A percentile compares a stretch with the other conserved stretches of the same genome.
Conservation (phyloP, 2,329 filamentous ascomycete species). For the Dactylellina leptospora region DNA sequence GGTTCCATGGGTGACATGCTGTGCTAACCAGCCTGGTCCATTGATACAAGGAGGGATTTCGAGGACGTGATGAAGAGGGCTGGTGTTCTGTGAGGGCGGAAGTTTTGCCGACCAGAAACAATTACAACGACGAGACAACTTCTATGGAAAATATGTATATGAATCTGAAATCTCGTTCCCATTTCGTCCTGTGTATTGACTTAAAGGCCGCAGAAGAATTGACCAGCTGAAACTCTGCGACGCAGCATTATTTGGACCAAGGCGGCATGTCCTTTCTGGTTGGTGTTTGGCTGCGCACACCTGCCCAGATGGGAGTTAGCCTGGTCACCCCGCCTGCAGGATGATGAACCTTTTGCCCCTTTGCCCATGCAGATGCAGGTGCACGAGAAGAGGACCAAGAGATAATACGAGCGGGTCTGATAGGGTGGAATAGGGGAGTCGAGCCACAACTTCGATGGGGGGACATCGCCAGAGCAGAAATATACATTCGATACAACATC, state of each 20-base stretch:
- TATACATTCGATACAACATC: neutral
- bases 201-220: neutral
- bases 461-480: constrained; percentile 25
- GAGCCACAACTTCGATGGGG: constrained; percentile 11
- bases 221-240: neutral
- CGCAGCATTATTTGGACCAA: neutral
- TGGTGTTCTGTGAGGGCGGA: constrained; percentile 73
- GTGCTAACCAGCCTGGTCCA: neutral
- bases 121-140: neutral
- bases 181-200: constrained; percentile 1
- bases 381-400: neutral
- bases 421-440: constrained; percentile 37
- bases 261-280: neutral
- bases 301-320: constrained; percentile 46
- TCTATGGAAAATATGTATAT: neutral
- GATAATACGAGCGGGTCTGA: constrained; percentile 22
- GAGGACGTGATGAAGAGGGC: constrained; percentile 84
- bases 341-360: constrained; percentile 33
- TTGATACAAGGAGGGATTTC: constrained; percentile 74
- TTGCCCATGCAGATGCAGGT: constrained; percentile 31
- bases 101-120: neutral
- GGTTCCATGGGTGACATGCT: neutral
- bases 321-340: constrained; percentile 18
- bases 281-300: constrained; percentile 31
- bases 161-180: constrained; percentile 1